Conservation (phyloP, 164 flowering plant species). For the Stephania yunnanensis region DNA sequence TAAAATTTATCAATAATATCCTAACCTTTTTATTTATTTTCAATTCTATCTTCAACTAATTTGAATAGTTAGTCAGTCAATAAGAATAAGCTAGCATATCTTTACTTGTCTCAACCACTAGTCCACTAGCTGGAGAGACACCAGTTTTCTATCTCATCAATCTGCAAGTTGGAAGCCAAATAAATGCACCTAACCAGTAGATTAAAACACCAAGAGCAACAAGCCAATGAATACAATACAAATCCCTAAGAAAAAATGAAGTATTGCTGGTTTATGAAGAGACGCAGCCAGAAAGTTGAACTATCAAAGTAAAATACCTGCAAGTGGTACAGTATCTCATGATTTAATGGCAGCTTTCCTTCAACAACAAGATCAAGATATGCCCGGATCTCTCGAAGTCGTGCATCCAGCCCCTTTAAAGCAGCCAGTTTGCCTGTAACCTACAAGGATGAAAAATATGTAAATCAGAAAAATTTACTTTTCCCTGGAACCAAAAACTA, state of each 20-base stretch:
- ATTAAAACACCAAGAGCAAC: background rate
- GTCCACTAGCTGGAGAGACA: background rate
- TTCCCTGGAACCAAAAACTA: background rate
- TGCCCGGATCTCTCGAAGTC: conserved; percentile 71
- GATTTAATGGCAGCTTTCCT: conserved; percentile 82
- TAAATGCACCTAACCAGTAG: background rate
- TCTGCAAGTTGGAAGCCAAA: background rate
- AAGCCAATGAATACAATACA: background rate
- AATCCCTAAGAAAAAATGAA: background rate
- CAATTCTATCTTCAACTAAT: too few species aligned
- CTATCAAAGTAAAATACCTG: conserved; percentile 25
- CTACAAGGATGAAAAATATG: conserved; percentile 26
- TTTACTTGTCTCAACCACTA: background rate
- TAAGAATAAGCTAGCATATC: too few species aligned
- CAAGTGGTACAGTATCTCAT: conserved; percentile 87
- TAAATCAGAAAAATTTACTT: background rate
- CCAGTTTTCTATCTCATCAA: background rate
- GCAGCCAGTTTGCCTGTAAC: conserved; percentile 91
- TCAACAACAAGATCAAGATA: conserved; percentile 88
- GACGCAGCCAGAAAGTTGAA: background rate
- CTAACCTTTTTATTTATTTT: too few species aligned
- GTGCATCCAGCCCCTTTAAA: conserved; percentile 83
- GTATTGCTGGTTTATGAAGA: background rate
- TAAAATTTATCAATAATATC: too few species aligned
- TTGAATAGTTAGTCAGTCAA: too few species aligned